phyloP scores from a whole-genome alignment of 1,284 basidiomycete genomes.

The Ceratobasidium sp. region DNA sequence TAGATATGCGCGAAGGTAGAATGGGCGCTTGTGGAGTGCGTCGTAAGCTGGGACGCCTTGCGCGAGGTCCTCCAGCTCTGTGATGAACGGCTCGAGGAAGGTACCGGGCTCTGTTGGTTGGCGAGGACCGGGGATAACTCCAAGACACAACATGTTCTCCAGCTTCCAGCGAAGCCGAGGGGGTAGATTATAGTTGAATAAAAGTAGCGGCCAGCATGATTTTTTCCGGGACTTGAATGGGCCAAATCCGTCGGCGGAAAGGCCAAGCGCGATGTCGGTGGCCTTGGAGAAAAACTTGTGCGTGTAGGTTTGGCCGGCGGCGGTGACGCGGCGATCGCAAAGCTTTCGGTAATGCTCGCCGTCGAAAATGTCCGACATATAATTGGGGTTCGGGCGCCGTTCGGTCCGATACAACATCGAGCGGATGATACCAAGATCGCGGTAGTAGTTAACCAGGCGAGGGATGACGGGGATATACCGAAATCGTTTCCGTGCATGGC shows the following conservation, averaged over 20 bases:
- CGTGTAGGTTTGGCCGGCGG: slow-evolving; percentile 21
- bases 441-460: slow-evolving; percentile 30
- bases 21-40: slow-evolving; percentile 8
- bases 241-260: slow-evolving; percentile 42
- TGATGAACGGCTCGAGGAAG: slow-evolving; percentile 30
- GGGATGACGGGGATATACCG: slow-evolving; percentile 43
- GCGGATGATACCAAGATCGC: not conserved
- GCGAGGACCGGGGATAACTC: slow-evolving; percentile 47
- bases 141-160: slow-evolving; percentile 45
- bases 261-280: slow-evolving; percentile 46
- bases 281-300: slow-evolving; percentile 32
- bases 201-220: slow-evolving; percentile 42
- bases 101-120: slow-evolving; percentile 20
- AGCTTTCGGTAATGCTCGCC: slow-evolving; percentile 42
- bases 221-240: slow-evolving; percentile 10
- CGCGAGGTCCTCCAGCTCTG: slow-evolving; percentile 29
- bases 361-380: slow-evolving; percentile 45
- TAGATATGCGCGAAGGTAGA: slow-evolving; percentile 46
- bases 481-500: slow-evolving; percentile 20
- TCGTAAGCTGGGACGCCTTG: slow-evolving; percentile 41
- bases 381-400: not conserved
- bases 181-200: slow-evolving; percentile 47
- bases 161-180: slow-evolving; percentile 31
- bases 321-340: slow-evolving; percentile 1
- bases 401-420: slow-evolving; percentile 33